Conservation (phyloP, 164 flowering plant genomes). For the Magnolia officinalis region DNA sequence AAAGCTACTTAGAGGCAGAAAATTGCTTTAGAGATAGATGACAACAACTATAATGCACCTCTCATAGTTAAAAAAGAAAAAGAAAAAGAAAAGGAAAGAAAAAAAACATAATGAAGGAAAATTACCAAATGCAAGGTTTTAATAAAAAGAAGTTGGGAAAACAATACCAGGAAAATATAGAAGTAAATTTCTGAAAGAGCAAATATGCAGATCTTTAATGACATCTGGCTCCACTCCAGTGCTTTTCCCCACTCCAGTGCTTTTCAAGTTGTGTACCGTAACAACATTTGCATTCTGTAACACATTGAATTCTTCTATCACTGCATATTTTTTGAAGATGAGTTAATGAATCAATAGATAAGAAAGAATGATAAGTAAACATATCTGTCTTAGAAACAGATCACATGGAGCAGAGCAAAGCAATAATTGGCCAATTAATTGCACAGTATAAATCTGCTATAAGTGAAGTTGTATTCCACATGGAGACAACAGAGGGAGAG, state of each 20-base stretch:
- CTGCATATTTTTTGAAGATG: constrained; percentile 35
- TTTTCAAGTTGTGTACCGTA: constrained; percentile 14
- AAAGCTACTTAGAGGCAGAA: no score
- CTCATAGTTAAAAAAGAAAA: neutral
- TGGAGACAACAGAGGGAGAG: no score
- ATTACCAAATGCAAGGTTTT: neutral
- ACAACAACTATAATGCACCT: neutral
- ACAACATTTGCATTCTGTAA: constrained; percentile 19
- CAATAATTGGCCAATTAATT: no score
- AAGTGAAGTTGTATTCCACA: no score
- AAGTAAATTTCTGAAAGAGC: constrained; percentile 50
- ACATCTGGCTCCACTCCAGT: constrained; percentile 42
- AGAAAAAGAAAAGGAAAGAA: neutral
- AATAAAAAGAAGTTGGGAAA: neutral
- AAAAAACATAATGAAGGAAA: neutral
- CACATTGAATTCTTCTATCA: constrained; percentile 39
- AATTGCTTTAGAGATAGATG: no score
- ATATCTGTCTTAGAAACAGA: no score
- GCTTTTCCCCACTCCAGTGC: constrained; percentile 37
- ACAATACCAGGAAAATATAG: constrained; percentile 68
- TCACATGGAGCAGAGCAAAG: no score
- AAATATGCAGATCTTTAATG: constrained; percentile 48
- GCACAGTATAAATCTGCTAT: no score
- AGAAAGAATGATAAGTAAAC: neutral
- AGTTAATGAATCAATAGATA: constrained; percentile 7